Evolutionary conservation across 2,329 filamentous ascomycete species (phyloP).

Genomic region (Bipolaris zeicola): DNA sequence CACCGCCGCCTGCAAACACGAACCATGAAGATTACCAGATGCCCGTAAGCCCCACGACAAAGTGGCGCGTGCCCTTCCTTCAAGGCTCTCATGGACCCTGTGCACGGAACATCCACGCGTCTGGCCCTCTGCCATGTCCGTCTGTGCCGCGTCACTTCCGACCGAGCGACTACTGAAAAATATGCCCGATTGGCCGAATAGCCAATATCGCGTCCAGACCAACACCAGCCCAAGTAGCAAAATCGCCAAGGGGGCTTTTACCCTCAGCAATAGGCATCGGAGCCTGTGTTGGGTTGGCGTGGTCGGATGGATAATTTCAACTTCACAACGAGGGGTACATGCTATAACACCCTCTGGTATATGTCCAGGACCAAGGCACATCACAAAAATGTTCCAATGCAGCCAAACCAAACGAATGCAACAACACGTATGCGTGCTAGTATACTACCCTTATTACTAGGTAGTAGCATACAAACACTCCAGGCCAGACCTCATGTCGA

Average conservation of each 20-base stretch:
- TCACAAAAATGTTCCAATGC: not conserved
- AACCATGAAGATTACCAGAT: conserved; percentile 2
- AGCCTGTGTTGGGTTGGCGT: not conserved
- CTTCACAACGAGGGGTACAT: not conserved
- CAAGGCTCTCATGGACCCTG: not conserved
- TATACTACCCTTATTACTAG: not conserved
- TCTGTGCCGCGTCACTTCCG: conserved; percentile 5
- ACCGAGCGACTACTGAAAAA: not conserved
- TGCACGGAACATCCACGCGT: conserved; percentile 7
- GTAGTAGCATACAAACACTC: not conserved
- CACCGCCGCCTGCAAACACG: conserved; percentile 25
- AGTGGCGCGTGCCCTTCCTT: not conserved
- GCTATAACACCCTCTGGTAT: not conserved
- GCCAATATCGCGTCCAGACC: conserved; percentile 5
- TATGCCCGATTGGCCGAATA: conserved; percentile 19
- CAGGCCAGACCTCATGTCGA: not conserved
- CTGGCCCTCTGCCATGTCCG: conserved; percentile 8
- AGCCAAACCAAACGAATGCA: not conserved
- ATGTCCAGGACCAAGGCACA: not conserved
- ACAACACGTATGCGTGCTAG: not conserved
- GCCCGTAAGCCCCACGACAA: conserved; percentile 3
- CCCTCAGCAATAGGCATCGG: not conserved
- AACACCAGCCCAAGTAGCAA: not conserved
- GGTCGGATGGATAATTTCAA: not conserved
- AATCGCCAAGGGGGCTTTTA: not conserved